A percentile compares a stretch with the other conserved stretches of the same genome.
Evolutionary conservation across 2,329 filamentous ascomycete species (phyloP).

Genomic region (Alternaria metachromatica): DNA sequence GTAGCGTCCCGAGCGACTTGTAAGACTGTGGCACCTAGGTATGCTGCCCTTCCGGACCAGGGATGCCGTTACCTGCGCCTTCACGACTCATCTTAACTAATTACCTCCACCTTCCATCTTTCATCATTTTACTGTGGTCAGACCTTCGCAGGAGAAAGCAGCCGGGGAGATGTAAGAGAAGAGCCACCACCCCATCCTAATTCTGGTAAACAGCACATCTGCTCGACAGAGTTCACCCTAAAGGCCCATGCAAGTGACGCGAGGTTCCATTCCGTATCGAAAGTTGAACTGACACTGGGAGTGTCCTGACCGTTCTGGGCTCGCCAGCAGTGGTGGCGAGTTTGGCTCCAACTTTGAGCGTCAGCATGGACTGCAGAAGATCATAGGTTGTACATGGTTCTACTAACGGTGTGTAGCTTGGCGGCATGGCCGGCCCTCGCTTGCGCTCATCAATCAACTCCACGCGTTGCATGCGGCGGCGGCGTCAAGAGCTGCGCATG

Average conservation of each 20-base stretch:
- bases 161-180: neutral
- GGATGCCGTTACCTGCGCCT: neutral
- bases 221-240: neutral
- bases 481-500: slow-evolving; percentile 20
- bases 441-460: slow-evolving; percentile 10
- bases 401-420: slow-evolving; percentile 4
- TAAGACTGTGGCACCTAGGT: neutral
- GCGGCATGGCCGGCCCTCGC: slow-evolving; percentile 6
- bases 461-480: slow-evolving; percentile 13
- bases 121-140: neutral
- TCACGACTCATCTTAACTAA: neutral
- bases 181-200: neutral
- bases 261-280: neutral
- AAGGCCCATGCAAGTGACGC: neutral
- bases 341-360: neutral
- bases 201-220: neutral
- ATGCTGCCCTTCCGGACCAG: neutral
- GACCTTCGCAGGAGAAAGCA: neutral
- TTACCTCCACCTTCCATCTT: neutral
- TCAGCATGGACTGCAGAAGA: slow-evolving; percentile 7
- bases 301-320: neutral
- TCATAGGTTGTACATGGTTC: neutral
- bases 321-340: neutral
- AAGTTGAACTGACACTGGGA: neutral
- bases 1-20: neutral